Evolutionary conservation across 345 rosid genomes (phyloP), one percentile per base, ranked within the genome.

Genomic region (Sapria himalayana): DNA sequence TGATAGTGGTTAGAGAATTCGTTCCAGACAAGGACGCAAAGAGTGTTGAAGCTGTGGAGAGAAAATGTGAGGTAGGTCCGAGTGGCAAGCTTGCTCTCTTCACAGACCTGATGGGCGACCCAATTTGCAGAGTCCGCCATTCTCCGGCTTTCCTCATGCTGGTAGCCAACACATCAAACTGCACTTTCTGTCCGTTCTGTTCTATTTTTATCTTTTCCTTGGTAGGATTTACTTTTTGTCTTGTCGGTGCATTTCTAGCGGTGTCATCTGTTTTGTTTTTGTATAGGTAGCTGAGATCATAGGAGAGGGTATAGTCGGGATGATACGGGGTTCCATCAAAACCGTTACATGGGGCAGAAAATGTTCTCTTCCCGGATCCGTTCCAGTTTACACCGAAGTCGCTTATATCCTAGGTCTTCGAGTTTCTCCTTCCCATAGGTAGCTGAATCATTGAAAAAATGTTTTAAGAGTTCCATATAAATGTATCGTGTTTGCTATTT

Each of bases 61-160:
- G 73, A 59, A 70, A 70, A 45, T 84, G 95, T 33, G 92, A 84
- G 60, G 92, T 84, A 45, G 99, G 95, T 19, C 77, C 82, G 60
- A 56, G 67, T 60, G 73, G 82, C 43, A 65, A 71, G 57, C 62
- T 74, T 46, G 72, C 85, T 57, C 69, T 84, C 56, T 77, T 67
- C 70, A 82, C 93, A 55, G 95, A 91, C 74, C 93, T 79, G 54
- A 51, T 84, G 49, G 99, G 99, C 43, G 95, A 91, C 73, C 99
- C 99, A 15, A 63, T 84, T 43, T 82, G 92, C 84, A 67, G 99
- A 70, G 81, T 84, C 81, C 95, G 95, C 69, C 71, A 84, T 45
- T 91, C 86, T 43, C 93, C 95, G 35, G 76, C 85, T 56, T 91
- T 77, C 48, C 86, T 72, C 70, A 91, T 91, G 93, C 73, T 91